Conservation (phyloP, 495 filamentous ascomycete genomes). For the Immersiella caudata region DNA sequence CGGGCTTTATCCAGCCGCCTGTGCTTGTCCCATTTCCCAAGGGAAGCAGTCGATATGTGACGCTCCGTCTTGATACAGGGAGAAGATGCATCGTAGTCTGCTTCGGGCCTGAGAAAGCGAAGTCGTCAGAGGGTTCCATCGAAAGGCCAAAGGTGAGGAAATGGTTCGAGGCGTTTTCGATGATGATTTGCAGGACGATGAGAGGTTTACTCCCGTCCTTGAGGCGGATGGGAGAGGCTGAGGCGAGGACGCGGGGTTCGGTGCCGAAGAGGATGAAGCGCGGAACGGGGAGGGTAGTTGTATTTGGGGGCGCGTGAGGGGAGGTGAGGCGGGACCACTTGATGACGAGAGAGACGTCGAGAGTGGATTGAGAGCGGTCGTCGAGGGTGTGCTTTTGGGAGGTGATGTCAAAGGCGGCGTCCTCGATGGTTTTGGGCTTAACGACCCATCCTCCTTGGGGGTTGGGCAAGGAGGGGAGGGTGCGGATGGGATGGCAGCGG, state of each 20-base stretch:
- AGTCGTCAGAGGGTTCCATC: conserved; percentile 91
- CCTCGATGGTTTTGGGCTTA: conserved; percentile 64
- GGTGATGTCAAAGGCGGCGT: conserved; percentile 70
- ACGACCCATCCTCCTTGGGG: conserved; percentile 41
- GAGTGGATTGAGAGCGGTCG: conserved; percentile 68
- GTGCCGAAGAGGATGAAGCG: conserved; percentile 75
- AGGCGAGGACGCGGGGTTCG: conserved; percentile 85
- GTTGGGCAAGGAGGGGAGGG: conserved; percentile 33
- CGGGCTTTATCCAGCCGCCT: conserved; percentile 66
- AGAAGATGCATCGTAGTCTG: conserved; percentile 73
- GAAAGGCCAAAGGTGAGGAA: conserved; percentile 87
- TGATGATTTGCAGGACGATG: conserved; percentile 60
- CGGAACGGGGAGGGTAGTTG: conserved; percentile 68
- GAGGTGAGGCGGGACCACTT: conserved; percentile 65
- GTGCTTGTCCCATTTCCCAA: conserved; percentile 23
- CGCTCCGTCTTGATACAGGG: conserved; percentile 70
- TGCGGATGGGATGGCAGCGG: conserved; percentile 40
- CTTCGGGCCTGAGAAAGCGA: conserved; percentile 92
- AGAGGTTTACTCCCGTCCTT: conserved; percentile 26
- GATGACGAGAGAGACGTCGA: conserved; percentile 77
- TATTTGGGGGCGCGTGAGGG: conserved; percentile 43
- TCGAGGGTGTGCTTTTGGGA: conserved; percentile 75
- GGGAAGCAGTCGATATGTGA: conserved; percentile 71
- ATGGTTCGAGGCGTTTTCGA: conserved; percentile 94
- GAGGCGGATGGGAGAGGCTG: conserved; percentile 49